These are phyloP conservation scores for Leccinum obscurum DNA, from an alignment of 768 basidiomycete species.

Conservation along the genomic window DNA sequence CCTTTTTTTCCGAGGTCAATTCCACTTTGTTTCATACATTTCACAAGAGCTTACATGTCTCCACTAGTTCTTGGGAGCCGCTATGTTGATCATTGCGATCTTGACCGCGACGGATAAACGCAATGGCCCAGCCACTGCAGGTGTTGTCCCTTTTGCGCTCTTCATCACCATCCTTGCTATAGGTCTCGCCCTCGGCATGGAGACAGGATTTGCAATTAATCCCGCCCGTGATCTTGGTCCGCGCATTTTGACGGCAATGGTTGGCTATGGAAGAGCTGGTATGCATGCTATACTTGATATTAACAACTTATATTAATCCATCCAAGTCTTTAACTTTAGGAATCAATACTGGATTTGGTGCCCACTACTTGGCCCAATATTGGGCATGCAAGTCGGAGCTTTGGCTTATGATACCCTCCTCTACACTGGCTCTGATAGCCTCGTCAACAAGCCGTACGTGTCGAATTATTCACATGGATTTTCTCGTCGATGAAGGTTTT, in stretches of 20 bases:
- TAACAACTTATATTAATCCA: neutral
- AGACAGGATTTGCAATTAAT: conserved; percentile 67
- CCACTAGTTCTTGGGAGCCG: conserved; percentile 53
- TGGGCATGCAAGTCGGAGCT: conserved; percentile 55
- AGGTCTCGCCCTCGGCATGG: conserved; percentile 57
- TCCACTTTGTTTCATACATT: neutral
- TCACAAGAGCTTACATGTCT: neutral
- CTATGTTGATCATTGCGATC: conserved; percentile 55
- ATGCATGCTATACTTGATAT: conserved; percentile 34
- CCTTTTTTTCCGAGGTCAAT: conserved; percentile 47
- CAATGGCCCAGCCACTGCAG: conserved; percentile 48
- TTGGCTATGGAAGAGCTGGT: conserved; percentile 56
- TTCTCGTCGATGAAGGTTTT: neutral
- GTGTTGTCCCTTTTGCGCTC: conserved; percentile 54
- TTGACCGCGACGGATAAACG: conserved; percentile 54
- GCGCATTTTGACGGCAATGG: conserved; percentile 67
- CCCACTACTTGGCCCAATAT: conserved; percentile 56
- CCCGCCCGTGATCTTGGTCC: conserved; percentile 76
- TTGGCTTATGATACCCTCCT: conserved; percentile 59
- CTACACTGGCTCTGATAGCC: conserved; percentile 55
- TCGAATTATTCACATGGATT: neutral
- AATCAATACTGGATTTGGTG: conserved; percentile 60
- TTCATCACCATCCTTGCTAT: conserved; percentile 61
- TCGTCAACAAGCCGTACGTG: conserved; percentile 53
- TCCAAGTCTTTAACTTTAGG: neutral